Evolutionary conservation across 768 basidiomycete genomes (phyloP).

Genomic region (Saitozyma sp.): DNA sequence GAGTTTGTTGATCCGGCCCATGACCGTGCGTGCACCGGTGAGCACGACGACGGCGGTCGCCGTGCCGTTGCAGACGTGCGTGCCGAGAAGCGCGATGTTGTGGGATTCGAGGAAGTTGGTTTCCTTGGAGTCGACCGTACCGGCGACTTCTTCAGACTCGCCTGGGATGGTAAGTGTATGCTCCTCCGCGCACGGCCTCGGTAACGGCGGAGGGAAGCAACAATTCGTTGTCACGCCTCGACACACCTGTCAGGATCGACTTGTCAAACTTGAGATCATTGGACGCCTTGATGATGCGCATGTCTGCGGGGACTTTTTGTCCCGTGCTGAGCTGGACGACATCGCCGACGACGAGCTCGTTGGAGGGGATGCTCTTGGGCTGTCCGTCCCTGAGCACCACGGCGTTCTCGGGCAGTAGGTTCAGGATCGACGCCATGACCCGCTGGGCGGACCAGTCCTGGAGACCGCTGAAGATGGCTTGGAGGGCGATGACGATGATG

Average conservation of each 20-base stretch:
- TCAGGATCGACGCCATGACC: neutral
- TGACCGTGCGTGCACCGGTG: neutral
- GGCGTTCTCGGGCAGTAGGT: neutral
- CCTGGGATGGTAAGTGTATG: neutral
- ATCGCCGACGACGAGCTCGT: neutral
- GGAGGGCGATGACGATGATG: neutral
- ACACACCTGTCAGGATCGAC: neutral
- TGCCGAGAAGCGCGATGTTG: neutral
- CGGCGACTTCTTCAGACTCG: neutral
- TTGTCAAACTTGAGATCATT: constrained; percentile 1
- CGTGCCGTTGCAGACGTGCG: neutral
- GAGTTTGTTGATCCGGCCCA: neutral
- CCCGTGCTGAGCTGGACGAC: constrained; percentile 1
- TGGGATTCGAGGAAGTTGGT: neutral
- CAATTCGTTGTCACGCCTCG: neutral
- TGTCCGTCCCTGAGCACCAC: neutral
- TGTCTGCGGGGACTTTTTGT: constrained; percentile 1
- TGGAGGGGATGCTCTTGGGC: neutral
- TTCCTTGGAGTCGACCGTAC: neutral
- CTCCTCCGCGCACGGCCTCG: too few species aligned
- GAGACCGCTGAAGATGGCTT: neutral
- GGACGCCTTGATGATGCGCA: neutral
- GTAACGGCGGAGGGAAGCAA: neutral
- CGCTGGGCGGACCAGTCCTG: neutral
- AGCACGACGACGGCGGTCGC: neutral